Evolutionary conservation across 1,139 yeast species (phyloP), one percentile per base, ranked within the genome.

Genomic region (Nematodospora anomalae): DNA sequence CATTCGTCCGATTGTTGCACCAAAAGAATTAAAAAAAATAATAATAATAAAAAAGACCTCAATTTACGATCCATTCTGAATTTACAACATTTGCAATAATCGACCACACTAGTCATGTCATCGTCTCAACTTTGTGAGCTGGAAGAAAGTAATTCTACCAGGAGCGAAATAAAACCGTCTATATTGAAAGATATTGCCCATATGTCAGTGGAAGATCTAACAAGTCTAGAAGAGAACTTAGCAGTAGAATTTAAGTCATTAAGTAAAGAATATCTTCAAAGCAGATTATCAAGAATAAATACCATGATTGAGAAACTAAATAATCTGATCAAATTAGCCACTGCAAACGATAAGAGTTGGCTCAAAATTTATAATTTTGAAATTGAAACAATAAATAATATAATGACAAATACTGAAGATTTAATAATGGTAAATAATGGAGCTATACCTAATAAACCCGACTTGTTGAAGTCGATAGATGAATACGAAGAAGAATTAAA

Each of bases 311-410:
- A 52, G 1, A 49, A 48, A 25, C 41, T 70, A 10, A 55, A 51
- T 31, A 40, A 49, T 16, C 62, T 61, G 45, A 54, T 68, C 14
- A 53, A 61, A 33, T 36, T 47, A 22, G 51, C 62, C 13, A 51
- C 44, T 12, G 57, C 59, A 6, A 60, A 62, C 40, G 71, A 67
- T 24, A 53, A 55, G 33, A 51, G 53, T 23, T 71, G 76, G 76
- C 44, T 50, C 16, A 57, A 59, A 33, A 53, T 64, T 7, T 64
- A 53, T 45, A 51, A 49, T 25, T 59, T 55, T 38, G 73, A 67
- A 45, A 47, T 60, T n/a, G 66, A 62, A 28, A 55, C 65, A 20
- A 62, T 70, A 25, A 55, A 60, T 30, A 52, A 50, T 28, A 56
- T 69, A 28, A 60, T 55, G 41, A 55, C 57, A 35, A 60, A 58